phyloP scores from a whole-genome alignment of 768 basidiomycete species.

The Phylloporus sp. region DNA sequence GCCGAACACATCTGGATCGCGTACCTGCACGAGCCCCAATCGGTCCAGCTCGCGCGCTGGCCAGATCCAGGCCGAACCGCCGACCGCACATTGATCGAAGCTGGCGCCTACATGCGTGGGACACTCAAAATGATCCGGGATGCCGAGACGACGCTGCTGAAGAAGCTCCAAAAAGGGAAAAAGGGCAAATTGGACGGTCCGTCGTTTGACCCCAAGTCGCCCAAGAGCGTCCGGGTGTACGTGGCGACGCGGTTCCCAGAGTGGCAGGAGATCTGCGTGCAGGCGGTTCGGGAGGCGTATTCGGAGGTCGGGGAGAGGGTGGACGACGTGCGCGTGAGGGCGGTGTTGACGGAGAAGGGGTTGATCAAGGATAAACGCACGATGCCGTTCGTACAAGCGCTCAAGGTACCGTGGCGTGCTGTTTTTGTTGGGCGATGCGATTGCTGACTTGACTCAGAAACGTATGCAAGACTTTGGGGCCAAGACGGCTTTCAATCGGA shows the following conservation, averaged over 20 bases:
- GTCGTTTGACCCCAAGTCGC: constrained; percentile 79
- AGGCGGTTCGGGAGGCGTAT: constrained; percentile 67
- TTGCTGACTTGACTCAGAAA: constrained; percentile 49
- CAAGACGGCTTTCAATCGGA: constrained; percentile 74
- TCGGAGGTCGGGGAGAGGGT: constrained; percentile 53
- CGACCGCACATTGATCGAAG: constrained; percentile 64
- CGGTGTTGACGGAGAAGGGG: constrained; percentile 60
- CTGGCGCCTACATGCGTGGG: constrained; percentile 79
- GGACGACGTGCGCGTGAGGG: constrained; percentile 77
- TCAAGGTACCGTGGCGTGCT: constrained; percentile 62
- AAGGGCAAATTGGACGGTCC: constrained; percentile 43
- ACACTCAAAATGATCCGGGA: constrained; percentile 91
- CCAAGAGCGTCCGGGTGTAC: constrained; percentile 83
- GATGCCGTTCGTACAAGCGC: constrained; percentile 91
- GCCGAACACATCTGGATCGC: constrained; percentile 85
- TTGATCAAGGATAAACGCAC: constrained; percentile 92
- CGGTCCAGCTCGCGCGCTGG: constrained; percentile 82
- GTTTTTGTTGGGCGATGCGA: neutral
- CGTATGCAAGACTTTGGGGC: constrained; percentile 74
- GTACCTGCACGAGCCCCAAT: constrained; percentile 65
- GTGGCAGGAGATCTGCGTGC: constrained; percentile 87
- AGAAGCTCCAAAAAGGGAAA: constrained; percentile 76
- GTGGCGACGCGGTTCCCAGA: constrained; percentile 87
- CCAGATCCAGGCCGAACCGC: constrained; percentile 59
- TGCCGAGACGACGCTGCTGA: constrained; percentile 72